These are phyloP conservation scores for Rhododendron williamsianum DNA, from an alignment of 148 eudicot species.

Conservation along the genomic window DNA sequence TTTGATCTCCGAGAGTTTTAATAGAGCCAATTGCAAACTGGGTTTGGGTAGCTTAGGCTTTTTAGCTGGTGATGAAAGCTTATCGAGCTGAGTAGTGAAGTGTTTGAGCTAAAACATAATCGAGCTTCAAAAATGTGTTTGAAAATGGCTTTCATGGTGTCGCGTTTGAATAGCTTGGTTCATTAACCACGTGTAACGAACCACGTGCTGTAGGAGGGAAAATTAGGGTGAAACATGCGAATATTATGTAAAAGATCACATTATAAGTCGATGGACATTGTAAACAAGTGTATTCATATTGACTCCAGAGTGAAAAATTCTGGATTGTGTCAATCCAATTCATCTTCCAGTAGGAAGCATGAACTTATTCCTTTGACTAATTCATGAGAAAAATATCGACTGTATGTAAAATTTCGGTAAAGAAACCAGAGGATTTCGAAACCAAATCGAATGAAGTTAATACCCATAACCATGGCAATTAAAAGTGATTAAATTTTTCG, in stretches of 20 bases:
- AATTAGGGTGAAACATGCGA: background rate
- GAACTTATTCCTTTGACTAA: background rate
- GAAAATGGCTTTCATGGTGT: background rate
- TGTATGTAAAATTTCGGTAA: background rate
- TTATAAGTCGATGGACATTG: background rate
- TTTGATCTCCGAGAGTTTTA: no score
- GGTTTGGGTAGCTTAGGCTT: no score
- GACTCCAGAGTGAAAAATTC: background rate
- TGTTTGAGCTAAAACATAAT: background rate
- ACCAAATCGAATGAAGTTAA: constrained; percentile 1
- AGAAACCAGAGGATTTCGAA: background rate
- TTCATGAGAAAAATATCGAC: background rate
- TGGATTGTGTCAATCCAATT: background rate
- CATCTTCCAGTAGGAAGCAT: background rate
- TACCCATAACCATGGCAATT: background rate
- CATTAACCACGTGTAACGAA: background rate
- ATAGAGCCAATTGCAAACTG: no score
- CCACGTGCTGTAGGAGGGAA: background rate
- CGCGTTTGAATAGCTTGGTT: background rate
- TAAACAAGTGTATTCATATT: background rate
- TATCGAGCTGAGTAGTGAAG: background rate
- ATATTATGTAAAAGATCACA: background rate
- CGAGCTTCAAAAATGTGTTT: background rate
- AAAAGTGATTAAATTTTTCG: background rate
- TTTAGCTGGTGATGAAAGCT: background rate